These are phyloP conservation scores for Pulveroboletus sp. DNA, from an alignment of 768 basidiomycete species.

Conservation along the genomic window DNA sequence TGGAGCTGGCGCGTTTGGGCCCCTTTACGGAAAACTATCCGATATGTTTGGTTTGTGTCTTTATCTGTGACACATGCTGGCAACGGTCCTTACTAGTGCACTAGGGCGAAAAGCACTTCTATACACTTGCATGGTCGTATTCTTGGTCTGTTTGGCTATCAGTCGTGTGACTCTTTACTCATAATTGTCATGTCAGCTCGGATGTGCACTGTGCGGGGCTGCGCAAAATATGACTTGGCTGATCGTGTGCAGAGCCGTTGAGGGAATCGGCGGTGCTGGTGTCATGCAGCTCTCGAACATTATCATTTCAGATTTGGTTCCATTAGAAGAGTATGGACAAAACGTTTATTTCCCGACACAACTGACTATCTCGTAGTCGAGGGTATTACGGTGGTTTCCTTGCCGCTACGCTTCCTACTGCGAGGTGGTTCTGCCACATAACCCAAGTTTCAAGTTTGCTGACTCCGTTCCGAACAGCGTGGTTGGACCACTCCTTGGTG, in stretches of 20 bases:
- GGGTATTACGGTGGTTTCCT: conserved; percentile 74
- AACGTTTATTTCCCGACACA: background rate
- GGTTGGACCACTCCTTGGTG: conserved; percentile 77
- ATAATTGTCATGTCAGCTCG: conserved; percentile 44
- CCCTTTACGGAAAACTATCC: conserved; percentile 74
- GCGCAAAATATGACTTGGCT: conserved; percentile 79
- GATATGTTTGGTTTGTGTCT: conserved; percentile 40
- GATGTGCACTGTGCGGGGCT: conserved; percentile 76
- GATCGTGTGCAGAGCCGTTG: conserved; percentile 69
- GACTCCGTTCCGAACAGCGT: conserved; percentile 37
- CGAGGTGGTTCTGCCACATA: conserved; percentile 33
- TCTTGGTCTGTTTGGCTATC: conserved; percentile 46
- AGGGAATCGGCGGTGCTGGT: conserved; percentile 80
- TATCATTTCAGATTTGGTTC: conserved; percentile 78
- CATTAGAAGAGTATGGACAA: conserved; percentile 61
- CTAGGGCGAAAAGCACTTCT: conserved; percentile 69
- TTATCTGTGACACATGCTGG: background rate
- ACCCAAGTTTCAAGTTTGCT: background rate
- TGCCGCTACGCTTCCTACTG: conserved; percentile 77
- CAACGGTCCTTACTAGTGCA: conserved; percentile 26
- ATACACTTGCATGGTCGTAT: conserved; percentile 59
- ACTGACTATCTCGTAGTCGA: conserved; percentile 42
- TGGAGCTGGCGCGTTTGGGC: conserved; percentile 58
- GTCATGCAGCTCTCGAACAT: conserved; percentile 73
- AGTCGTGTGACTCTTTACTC: background rate